These are phyloP conservation scores for Wallacemonas sp. DNA, from an alignment of 208 protist genomes.

Conservation along the genomic window DNA sequence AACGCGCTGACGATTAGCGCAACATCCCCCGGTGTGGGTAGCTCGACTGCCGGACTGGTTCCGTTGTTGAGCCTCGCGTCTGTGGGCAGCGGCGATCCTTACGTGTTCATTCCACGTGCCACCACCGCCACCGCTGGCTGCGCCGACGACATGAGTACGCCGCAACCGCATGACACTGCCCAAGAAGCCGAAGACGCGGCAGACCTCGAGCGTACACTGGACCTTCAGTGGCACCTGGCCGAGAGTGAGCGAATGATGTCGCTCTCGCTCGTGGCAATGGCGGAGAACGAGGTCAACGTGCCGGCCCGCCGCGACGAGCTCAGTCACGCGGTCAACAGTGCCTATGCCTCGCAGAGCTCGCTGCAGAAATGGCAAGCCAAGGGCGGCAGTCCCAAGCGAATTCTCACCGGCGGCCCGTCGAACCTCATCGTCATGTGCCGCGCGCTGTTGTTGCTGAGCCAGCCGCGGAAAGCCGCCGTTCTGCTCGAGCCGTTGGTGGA, in stretches of 20 bases:
- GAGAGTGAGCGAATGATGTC: slow-evolving; percentile 88
- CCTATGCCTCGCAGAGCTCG: slow-evolving; percentile 81
- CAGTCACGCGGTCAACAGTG: slow-evolving; percentile 80
- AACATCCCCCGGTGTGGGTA: not conserved
- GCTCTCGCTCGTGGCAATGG: slow-evolving; percentile 72
- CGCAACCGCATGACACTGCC: not conserved
- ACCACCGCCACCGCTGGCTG: not conserved
- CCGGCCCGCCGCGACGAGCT: slow-evolving; percentile 62
- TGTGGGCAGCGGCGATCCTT: not conserved
- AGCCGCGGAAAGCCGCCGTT: slow-evolving; percentile 79
- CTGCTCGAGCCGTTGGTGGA: slow-evolving; percentile 86
- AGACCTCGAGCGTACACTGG: slow-evolving; percentile 39
- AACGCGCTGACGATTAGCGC: not conserved
- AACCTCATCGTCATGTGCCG: slow-evolving; percentile 69
- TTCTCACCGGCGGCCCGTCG: slow-evolving; percentile 69
- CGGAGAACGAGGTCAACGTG: slow-evolving; percentile 89
- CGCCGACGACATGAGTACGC: slow-evolving; percentile 1
- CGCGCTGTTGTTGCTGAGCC: slow-evolving; percentile 71
- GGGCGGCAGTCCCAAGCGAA: slow-evolving; percentile 60
- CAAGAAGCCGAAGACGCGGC: slow-evolving; percentile 20
- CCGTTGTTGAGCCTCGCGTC: not conserved
- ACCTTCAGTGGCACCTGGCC: slow-evolving; percentile 54
- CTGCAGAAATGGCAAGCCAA: slow-evolving; percentile 75
- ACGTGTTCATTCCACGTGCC: not conserved
- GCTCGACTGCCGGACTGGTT: not conserved